Percentiles rank a stretch among this genome's conserved stretches.
phyloP scores from a whole-genome alignment of 2,329 filamentous ascomycete genomes.

The Verticillium nonalfalfae region DNA sequence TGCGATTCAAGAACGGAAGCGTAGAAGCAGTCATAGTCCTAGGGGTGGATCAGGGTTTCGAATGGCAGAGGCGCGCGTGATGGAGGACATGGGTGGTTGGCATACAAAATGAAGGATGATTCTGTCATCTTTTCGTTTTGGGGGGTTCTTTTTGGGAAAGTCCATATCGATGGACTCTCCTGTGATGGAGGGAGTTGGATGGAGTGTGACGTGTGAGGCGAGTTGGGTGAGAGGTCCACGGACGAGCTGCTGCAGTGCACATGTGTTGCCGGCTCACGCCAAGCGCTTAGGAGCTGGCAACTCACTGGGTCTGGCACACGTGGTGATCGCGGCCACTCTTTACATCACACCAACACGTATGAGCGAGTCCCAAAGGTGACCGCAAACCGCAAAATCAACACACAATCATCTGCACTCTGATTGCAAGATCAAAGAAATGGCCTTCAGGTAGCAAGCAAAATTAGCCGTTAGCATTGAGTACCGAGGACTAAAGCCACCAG shows the following conservation, averaged over 20 bases:
- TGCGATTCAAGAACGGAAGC: slow-evolving; percentile 83
- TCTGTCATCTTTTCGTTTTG: slow-evolving; percentile 52
- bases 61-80: background rate
- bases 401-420: no score
- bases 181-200: background rate
- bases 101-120: slow-evolving; percentile 78
- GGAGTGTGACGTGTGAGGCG: background rate
- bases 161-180: slow-evolving; percentile 19
- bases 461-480: no score
- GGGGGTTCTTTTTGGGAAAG: slow-evolving; percentile 20
- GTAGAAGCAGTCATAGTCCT: slow-evolving; percentile 91
- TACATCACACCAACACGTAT: no score
- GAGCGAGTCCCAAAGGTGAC: no score
- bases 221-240: background rate
- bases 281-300: no score
- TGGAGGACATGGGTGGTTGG: slow-evolving; percentile 2
- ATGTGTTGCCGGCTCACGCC: no score
- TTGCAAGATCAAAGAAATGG: no score
- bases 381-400: no score
- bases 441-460: no score
- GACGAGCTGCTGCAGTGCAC: background rate
- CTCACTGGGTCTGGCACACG: no score
- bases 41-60: slow-evolving; percentile 2
- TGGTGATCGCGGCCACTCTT: no score
- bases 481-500: no score